phyloP scores from a whole-genome alignment of 179 eudicot genomes.

The Silene vulgaris region DNA sequence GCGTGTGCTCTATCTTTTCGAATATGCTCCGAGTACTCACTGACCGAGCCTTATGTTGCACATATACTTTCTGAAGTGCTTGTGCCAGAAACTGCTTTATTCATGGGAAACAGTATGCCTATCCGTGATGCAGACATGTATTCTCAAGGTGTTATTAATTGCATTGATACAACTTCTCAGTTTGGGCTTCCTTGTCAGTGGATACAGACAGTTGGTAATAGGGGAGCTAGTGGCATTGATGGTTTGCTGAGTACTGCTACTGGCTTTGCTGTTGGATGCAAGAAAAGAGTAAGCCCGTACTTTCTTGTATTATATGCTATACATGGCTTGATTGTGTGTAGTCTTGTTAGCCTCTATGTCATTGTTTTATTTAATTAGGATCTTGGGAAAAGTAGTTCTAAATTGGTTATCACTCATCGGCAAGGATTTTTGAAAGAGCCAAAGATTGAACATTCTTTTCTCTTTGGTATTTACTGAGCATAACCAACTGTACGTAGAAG shows the following conservation, averaged over 20 bases:
- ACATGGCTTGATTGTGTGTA: background rate
- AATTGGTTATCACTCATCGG: background rate
- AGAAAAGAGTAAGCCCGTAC: conserved; percentile 58
- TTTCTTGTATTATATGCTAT: conserved; percentile 3
- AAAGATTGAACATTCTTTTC: background rate
- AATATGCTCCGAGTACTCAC: conserved; percentile 51
- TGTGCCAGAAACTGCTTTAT: conserved; percentile 59
- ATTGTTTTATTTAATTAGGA: background rate
- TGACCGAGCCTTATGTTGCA: conserved; percentile 89
- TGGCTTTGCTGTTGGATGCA: conserved; percentile 89
- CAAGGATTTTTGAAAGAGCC: background rate
- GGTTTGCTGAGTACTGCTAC: conserved; percentile 88
- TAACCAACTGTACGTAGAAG: background rate
- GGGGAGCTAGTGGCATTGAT: conserved; percentile 99
- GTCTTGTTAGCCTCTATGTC: background rate
- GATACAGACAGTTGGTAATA: conserved; percentile 68
- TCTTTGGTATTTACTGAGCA: background rate
- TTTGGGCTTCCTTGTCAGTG: conserved; percentile 46
- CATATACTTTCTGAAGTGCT: conserved; percentile 47
- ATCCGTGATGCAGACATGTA: conserved; percentile 95
- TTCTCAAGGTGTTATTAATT: conserved; percentile 42
- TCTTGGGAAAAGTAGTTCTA: background rate
- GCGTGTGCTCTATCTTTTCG: conserved; percentile 67
- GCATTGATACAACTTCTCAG: conserved; percentile 27
- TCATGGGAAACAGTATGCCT: conserved; percentile 92